Evolutionary conservation across 2,329 filamentous ascomycete species (phyloP).

Genomic region (Trichoderma endophyticum): DNA sequence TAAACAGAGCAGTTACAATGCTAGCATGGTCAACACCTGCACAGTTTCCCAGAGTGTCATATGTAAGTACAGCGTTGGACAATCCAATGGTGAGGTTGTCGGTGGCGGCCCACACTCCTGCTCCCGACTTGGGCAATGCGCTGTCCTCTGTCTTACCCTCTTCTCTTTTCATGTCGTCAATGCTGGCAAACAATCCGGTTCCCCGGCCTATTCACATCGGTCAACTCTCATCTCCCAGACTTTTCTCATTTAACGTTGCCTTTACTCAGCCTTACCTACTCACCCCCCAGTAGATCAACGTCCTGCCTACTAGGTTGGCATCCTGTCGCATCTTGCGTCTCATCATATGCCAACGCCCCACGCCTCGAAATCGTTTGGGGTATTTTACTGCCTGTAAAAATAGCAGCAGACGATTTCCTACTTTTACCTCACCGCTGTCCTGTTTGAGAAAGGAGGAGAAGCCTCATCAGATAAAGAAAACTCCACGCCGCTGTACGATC

Average conservation of each 20-base stretch:
- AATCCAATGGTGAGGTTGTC: neutral
- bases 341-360: conserved; percentile 22
- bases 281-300: conserved; percentile 17
- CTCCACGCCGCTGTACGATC: neutral
- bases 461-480: neutral
- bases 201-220: neutral
- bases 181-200: neutral
- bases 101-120: conserved; percentile 6
- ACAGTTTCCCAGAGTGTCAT: conserved; percentile 1
- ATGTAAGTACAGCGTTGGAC: conserved; percentile 11
- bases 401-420: neutral
- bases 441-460: neutral
- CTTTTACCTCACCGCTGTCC: neutral
- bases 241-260: neutral
- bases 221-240: neutral
- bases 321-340: conserved; percentile 23
- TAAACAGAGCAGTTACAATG: neutral
- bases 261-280: conserved; percentile 11
- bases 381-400: neutral
- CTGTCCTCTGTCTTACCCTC: conserved; percentile 13
- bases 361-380: conserved; percentile 13
- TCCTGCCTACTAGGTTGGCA: conserved; percentile 17
- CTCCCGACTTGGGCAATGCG: conserved; percentile 3
- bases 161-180: conserved; percentile 2
- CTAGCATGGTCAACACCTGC: conserved; percentile 1